A percentile compares a stretch with the other conserved stretches of the same genome.
phyloP scores from a whole-genome alignment of 306 rosid genomes.

The Calophaca sinica region DNA sequence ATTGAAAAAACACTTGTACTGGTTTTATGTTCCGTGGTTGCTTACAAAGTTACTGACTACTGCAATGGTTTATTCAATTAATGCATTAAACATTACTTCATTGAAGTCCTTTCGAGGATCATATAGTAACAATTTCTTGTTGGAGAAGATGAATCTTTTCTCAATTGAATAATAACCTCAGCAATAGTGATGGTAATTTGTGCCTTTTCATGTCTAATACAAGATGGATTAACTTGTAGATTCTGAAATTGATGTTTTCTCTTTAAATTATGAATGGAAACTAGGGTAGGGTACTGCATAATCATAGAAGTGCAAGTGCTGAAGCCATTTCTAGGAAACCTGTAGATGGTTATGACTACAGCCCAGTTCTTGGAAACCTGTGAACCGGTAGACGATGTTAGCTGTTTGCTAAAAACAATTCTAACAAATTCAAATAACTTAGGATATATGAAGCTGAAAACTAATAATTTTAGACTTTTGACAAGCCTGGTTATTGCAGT shows the following conservation, averaged over 20 bases:
- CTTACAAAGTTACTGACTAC: background rate
- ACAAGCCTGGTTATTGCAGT: background rate
- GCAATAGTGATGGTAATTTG: background rate
- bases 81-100: background rate
- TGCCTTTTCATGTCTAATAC: too few relatives aligned
- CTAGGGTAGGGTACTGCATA: background rate
- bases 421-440: constrained; percentile 13
- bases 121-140: constrained; percentile 29
- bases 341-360: background rate
- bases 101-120: background rate
- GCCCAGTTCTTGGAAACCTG: constrained; percentile 10
- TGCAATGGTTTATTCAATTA: background rate
- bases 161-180: constrained; percentile 8
- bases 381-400: background rate
- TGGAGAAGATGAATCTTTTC: background rate
- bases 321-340: background rate
- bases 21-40: background rate
- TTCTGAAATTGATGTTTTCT: too few relatives aligned
- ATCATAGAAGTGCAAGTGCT: constrained; percentile 1
- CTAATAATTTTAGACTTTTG: background rate
- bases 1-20: constrained; percentile 11
- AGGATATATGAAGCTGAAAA: constrained; percentile 2
- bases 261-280: background rate
- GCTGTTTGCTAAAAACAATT: background rate
- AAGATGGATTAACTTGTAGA: too few relatives aligned